Base-by-base conservation (phyloP, 306 rosid species). In the Cucurbita maxima region DNA sequence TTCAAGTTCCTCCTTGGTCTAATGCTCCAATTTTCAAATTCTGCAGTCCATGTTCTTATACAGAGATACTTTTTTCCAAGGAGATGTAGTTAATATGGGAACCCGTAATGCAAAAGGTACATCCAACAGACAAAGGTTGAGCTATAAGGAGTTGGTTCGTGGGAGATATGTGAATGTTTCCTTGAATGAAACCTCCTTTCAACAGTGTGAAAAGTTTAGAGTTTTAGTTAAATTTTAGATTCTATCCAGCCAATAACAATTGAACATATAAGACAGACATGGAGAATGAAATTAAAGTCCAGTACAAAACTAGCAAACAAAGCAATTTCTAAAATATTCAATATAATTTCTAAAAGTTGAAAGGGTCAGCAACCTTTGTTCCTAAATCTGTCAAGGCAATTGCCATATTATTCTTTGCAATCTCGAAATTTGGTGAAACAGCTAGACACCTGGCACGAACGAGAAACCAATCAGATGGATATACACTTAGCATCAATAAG, bases 351-450 rank as follows among this genome's bases (percentile, higher is more conserved):
- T 50, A 14, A 36, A n/a, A 71, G 8, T 13, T 15, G 10, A n/a
- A 37, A 20, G 51, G 19, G 25, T 34, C 12, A 6, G 40, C 76
- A 81, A 91, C 99, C 99, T 94, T 95, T 58, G 99, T 95, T 78
- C 99, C 99, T 82, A 95, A 84, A 82, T 95, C 99, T 56, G 99
- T 95, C 90, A 91, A 87, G 74, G 99, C 99, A 82, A 95, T 95
- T 75, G 99, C 96, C 99, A 95, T 95, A 79, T 95, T 95, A 76
- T 95, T 95, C 83, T 95, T 95, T 58, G 99, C 99, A 85, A 95
- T 95, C 84, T 95, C 99, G 53, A 95, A 95, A 85, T 95, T 95
- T 25, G 99, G 99, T 66, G 96, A 91, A 81, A 95, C 99, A 60
- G 99, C 83, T 78, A 95, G 84, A 81, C 99, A 95, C 88, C 99